A percentile compares a stretch with the other conserved stretches of the same genome.
These are phyloP conservation scores for Zymoseptoria ardabiliae DNA, from an alignment of 2,329 filamentous ascomycete species.

Conservation along the genomic window DNA sequence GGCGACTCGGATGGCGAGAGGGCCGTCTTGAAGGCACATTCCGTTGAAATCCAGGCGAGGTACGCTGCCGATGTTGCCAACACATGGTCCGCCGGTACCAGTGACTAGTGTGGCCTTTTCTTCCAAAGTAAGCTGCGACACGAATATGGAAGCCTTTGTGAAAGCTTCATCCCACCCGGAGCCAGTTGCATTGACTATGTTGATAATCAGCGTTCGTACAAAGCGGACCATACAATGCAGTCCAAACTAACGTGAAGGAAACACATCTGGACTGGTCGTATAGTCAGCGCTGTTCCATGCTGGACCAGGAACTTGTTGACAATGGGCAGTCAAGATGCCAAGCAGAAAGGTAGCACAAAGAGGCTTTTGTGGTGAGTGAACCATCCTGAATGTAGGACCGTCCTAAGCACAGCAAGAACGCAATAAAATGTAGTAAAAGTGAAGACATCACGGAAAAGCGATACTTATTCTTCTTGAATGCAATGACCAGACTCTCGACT, in stretches of 20 bases:
- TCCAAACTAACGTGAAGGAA: conserved; percentile 9
- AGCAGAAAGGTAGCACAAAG: conserved; percentile 7
- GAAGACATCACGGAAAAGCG: neutral
- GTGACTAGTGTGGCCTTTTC: conserved; percentile 28
- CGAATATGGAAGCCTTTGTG: conserved; percentile 23
- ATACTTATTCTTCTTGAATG: neutral
- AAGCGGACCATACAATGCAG: neutral
- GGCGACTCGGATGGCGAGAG: conserved; percentile 70
- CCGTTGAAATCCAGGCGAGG: conserved; percentile 61
- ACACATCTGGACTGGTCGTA: conserved; percentile 13
- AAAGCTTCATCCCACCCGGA: conserved; percentile 28
- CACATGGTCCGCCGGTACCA: conserved; percentile 28
- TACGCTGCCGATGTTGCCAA: conserved; percentile 38
- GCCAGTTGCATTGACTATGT: conserved; percentile 21
- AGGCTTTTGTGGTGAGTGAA: neutral
- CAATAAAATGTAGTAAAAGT: neutral
- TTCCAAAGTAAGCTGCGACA: conserved; percentile 29
- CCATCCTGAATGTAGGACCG: neutral
- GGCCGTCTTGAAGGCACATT: conserved; percentile 78
- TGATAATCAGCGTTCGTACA: neutral
- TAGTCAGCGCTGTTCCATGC: conserved; percentile 17
- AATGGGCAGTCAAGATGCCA: conserved; percentile 8
- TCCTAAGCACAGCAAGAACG: neutral
- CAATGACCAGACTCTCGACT: neutral
- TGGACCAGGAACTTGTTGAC: conserved; percentile 8